Evolutionary conservation across 129 eudicot genomes (phyloP).

Genomic region (Flaveria bidentis): DNA sequence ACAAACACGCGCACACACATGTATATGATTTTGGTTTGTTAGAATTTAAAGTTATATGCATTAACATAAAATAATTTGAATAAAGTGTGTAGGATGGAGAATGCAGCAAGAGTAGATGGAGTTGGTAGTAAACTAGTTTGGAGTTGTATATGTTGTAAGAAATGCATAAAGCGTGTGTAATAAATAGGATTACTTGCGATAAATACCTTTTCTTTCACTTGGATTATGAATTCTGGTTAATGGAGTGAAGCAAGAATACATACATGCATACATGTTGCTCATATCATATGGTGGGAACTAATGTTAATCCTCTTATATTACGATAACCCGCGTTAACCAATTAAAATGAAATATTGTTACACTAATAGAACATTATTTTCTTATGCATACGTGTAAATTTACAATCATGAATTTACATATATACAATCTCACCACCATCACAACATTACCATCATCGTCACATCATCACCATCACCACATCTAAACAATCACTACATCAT

Average conservation of each 20-base stretch:
- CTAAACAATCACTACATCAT: too few relatives aligned
- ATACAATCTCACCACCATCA: too few relatives aligned
- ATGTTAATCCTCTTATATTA: too few relatives aligned
- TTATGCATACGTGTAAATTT: too few relatives aligned
- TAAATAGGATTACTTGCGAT: constrained; percentile 3
- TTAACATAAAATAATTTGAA: background rate
- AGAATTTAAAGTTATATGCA: background rate
- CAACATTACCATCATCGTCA: too few relatives aligned
- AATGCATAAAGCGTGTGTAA: constrained; percentile 24
- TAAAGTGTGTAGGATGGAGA: constrained; percentile 18
- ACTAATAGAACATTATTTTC: too few relatives aligned
- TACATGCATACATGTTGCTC: background rate
- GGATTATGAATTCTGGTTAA: background rate
- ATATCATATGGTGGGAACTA: background rate
- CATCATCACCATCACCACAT: too few relatives aligned
- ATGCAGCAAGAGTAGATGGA: constrained; percentile 18
- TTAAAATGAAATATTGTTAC: too few relatives aligned
- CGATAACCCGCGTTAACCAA: too few relatives aligned
- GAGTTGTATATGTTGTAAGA: constrained; percentile 29
- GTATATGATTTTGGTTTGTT: too few relatives aligned
- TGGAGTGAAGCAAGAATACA: background rate
- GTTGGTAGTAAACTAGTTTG: background rate
- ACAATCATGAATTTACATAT: too few relatives aligned
- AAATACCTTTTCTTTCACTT: background rate
- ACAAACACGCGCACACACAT: background rate